These are phyloP conservation scores for Magnolia officinalis DNA, from an alignment of 164 flowering plant species.

Conservation along the genomic window DNA sequence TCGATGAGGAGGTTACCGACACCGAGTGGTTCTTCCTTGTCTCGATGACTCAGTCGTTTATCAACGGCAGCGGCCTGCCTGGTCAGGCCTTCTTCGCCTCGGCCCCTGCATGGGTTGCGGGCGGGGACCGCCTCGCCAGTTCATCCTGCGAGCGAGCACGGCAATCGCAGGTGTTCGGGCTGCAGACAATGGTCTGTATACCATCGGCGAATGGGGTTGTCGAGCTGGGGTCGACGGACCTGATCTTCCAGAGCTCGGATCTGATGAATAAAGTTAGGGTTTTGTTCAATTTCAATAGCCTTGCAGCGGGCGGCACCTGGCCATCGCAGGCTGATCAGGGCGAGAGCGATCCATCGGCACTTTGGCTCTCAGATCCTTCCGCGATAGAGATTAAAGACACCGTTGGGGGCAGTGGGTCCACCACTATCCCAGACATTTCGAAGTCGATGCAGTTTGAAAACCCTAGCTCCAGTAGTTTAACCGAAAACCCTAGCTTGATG, in stretches of 20 bases:
- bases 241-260: slow-evolving; percentile 59
- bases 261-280: slow-evolving; percentile 69
- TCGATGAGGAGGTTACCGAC: slow-evolving; percentile 88
- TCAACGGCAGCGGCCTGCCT: slow-evolving; percentile 60
- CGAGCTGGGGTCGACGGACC: slow-evolving; percentile 78
- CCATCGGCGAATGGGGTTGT: slow-evolving; percentile 78
- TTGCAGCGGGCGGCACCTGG: slow-evolving; percentile 36
- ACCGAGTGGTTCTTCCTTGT: slow-evolving; percentile 92
- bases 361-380: slow-evolving; percentile 68
- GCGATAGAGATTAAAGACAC: slow-evolving; percentile 34
- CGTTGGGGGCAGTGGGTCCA: background rate
- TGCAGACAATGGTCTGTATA: slow-evolving; percentile 79
- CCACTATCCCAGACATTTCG: slow-evolving; percentile 19
- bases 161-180: slow-evolving; percentile 65
- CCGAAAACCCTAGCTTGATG: slow-evolving; percentile 37
- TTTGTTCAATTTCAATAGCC: slow-evolving; percentile 50
- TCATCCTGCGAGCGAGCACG: slow-evolving; percentile 67
- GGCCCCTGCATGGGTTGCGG: slow-evolving; percentile 61
- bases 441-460: slow-evolving; percentile 36
- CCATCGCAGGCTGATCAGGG: slow-evolving; percentile 37
- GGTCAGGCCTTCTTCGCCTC: slow-evolving; percentile 58
- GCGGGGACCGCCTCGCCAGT: slow-evolving; percentile 43
- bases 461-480: slow-evolving; percentile 42
- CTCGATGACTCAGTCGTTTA: slow-evolving; percentile 82
- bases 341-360: slow-evolving; percentile 59